These are phyloP conservation scores for Balakata baccata DNA, from an alignment of 345 rosid genomes.

Conservation along the genomic window DNA sequence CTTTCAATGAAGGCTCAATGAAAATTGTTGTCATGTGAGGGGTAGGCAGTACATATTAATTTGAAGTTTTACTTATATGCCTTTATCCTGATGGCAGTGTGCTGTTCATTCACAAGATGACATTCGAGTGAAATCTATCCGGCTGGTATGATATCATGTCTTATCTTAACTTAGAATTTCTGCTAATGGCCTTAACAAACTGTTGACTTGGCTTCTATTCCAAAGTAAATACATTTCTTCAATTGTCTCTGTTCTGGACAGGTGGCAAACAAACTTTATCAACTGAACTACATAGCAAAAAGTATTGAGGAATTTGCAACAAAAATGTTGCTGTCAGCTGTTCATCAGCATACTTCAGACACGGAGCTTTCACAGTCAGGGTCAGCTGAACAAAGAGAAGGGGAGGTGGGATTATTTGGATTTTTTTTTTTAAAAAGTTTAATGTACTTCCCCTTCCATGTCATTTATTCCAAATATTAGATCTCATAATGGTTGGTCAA, in stretches of 20 bases:
- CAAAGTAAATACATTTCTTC: neutral
- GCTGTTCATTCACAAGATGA: conserved; percentile 91
- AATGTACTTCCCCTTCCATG: neutral
- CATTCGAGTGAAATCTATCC: conserved; percentile 83
- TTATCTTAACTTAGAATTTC: neutral
- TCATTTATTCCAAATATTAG: neutral
- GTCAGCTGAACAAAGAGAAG: conserved; percentile 48
- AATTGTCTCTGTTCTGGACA: conserved; percentile 32
- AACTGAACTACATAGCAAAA: conserved; percentile 60
- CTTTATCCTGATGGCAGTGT: conserved; percentile 57
- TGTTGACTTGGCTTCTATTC: neutral
- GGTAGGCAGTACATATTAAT: neutral
- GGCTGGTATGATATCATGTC: conserved; percentile 57
- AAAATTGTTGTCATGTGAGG: neutral
- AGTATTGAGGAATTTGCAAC: conserved; percentile 84
- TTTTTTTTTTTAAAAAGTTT: neutral
- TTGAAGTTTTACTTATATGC: conserved; percentile 27
- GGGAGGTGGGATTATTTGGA: conserved; percentile 49
- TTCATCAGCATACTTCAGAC: conserved; percentile 44
- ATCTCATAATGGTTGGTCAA: neutral
- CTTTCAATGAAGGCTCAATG: neutral
- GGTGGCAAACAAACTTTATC: conserved; percentile 97
- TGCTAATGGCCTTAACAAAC: conserved; percentile 4
- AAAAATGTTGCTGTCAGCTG: conserved; percentile 64
- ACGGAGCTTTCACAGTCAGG: conserved; percentile 42